A percentile compares a stretch with the other conserved stretches of the same genome.
These are phyloP conservation scores for Uncinocarpus reesii DNA, from an alignment of 2,329 filamentous ascomycete genomes.

Conservation along the genomic window DNA sequence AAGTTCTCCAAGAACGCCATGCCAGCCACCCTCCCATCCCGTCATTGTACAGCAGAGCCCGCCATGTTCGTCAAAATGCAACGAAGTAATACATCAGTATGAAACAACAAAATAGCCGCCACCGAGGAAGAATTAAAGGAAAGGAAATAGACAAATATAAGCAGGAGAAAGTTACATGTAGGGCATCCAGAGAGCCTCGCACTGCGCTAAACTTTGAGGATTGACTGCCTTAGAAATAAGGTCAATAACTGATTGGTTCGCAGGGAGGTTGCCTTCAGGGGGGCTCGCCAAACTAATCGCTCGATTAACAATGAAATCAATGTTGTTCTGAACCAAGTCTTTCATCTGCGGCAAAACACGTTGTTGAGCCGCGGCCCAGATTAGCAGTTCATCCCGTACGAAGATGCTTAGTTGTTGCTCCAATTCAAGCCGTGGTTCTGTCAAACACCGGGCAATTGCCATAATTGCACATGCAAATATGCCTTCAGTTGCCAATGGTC, in stretches of 20 bases:
- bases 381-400: conserved; percentile 94
- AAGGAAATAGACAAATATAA: conserved; percentile 1
- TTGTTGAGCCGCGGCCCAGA: conserved; percentile 82
- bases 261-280: conserved; percentile 68
- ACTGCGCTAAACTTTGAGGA: conserved; percentile 75
- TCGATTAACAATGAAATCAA: conserved; percentile 82
- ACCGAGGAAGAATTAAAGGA: conserved; percentile 12
- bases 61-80: conserved; percentile 2
- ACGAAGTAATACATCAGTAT: conserved; percentile 12
- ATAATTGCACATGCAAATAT: conserved; percentile 93
- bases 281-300: conserved; percentile 72
- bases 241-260: conserved; percentile 95
- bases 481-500: conserved; percentile 86
- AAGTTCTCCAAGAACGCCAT: conserved; percentile 12
- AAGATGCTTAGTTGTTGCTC: conserved; percentile 91
- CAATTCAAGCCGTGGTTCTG: conserved; percentile 70
- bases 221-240: conserved; percentile 86
- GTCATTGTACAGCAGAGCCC: too few species aligned
- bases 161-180: conserved; percentile 54
- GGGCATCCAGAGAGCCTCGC: conserved; percentile 94
- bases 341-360: conserved; percentile 55
- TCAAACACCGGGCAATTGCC: conserved; percentile 89
- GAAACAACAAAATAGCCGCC: conserved; percentile 11
- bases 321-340: conserved; percentile 74
- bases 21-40: conserved; percentile 3